Evolutionary conservation across 1,284 basidiomycete species (phyloP).

Genomic region (Apiotrichum porosum): DNA sequence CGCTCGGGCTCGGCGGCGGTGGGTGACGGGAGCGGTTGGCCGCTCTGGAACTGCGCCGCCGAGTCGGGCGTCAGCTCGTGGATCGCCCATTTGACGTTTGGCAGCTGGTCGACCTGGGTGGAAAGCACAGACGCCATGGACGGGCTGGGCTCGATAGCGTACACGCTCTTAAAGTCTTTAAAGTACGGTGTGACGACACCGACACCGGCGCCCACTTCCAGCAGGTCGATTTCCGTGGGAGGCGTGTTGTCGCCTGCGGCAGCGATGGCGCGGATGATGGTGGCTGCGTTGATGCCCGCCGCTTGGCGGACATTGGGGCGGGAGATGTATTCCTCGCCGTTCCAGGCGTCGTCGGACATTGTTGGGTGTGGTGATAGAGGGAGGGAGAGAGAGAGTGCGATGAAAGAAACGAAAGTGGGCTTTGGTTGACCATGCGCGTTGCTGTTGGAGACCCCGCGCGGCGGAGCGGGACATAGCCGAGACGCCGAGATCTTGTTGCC

Average conservation of each 20-base stretch:
- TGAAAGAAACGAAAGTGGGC: neutral
- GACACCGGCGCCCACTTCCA: constrained; percentile 38
- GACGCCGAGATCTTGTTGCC: too few species aligned
- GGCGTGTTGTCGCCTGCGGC: constrained; percentile 12
- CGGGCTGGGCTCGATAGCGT: constrained; percentile 32
- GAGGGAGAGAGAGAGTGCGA: neutral
- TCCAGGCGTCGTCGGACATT: constrained; percentile 26
- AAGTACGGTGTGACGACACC: constrained; percentile 34
- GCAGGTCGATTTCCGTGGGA: constrained; percentile 15
- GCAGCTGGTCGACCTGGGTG: constrained; percentile 1
- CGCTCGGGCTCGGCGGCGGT: constrained; percentile 15
- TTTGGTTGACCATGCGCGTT: too few species aligned
- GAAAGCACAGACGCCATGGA: constrained; percentile 30
- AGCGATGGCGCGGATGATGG: constrained; percentile 19
- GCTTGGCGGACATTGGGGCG: constrained; percentile 21
- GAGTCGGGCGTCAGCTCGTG: constrained; percentile 22
- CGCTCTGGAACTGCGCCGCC: constrained; percentile 4
- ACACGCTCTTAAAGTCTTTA: constrained; percentile 24
- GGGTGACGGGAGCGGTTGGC: constrained; percentile 18
- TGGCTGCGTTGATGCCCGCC: constrained; percentile 12
- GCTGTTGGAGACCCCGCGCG: too few species aligned
- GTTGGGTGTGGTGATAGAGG: neutral
- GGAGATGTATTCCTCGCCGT: constrained; percentile 29
- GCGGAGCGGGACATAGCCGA: too few species aligned
- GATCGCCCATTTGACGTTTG: constrained; percentile 7